These are phyloP conservation scores for Phanerodontia chrysosporium DNA, from an alignment of 768 basidiomycete genomes.

Conservation along the genomic window DNA sequence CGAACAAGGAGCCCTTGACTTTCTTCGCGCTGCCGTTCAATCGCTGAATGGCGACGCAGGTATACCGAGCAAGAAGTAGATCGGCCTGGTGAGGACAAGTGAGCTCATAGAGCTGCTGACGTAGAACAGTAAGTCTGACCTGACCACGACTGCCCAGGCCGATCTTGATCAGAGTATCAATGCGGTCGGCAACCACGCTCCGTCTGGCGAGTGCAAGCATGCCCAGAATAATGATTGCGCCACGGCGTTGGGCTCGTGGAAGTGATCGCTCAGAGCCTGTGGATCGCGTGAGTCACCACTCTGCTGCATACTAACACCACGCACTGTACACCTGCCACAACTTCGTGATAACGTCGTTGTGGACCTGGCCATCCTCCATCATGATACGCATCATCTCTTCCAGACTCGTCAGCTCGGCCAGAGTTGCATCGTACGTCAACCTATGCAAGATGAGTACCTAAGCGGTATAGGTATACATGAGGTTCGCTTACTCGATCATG, in stretches of 20 bases:
- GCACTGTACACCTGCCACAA: slow-evolving; percentile 96
- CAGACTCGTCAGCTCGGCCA: slow-evolving; percentile 92
- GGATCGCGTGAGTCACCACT: background rate
- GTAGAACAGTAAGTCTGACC: slow-evolving; percentile 37
- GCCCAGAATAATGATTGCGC: slow-evolving; percentile 93
- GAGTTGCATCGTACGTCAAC: slow-evolving; percentile 84
- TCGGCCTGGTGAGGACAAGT: slow-evolving; percentile 54
- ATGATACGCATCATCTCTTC: slow-evolving; percentile 96
- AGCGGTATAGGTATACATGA: background rate
- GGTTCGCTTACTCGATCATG: slow-evolving; percentile 84
- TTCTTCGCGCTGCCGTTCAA: slow-evolving; percentile 95
- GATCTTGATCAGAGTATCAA: slow-evolving; percentile 81
- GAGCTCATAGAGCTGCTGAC: background rate
- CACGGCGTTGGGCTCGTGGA: slow-evolving; percentile 82
- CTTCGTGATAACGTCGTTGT: slow-evolving; percentile 80
- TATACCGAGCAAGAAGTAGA: slow-evolving; percentile 86
- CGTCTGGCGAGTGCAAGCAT: slow-evolving; percentile 89
- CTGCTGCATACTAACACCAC: slow-evolving; percentile 22
- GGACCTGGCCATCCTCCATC: slow-evolving; percentile 86
- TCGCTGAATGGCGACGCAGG: slow-evolving; percentile 88
- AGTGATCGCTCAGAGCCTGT: slow-evolving; percentile 71
- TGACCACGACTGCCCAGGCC: slow-evolving; percentile 84
- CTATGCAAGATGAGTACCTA: slow-evolving; percentile 35
- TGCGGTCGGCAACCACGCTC: slow-evolving; percentile 73
- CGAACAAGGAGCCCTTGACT: slow-evolving; percentile 88